These are phyloP conservation scores for Aspergillus intermedius DNA, from an alignment of 2,329 filamentous ascomycete species.

Conservation along the genomic window DNA sequence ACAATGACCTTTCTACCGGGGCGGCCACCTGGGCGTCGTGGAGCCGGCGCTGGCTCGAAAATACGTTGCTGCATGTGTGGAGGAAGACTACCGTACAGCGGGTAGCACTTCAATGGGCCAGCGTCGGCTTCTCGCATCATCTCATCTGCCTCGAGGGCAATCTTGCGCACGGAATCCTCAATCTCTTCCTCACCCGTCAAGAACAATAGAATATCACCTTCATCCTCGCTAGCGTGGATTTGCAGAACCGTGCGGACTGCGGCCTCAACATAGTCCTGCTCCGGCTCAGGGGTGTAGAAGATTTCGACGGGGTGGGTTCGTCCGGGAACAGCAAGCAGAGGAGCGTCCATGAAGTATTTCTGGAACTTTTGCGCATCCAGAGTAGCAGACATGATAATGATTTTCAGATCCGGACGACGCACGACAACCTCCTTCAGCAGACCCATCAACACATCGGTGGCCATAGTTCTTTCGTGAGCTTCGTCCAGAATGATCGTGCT, in stretches of 20 bases:
- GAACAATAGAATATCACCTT: constrained; percentile 91
- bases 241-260: constrained; percentile 91
- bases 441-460: constrained; percentile 96
- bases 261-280: constrained; percentile 94
- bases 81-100: constrained; percentile 87
- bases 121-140: constrained; percentile 85
- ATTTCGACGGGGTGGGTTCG: constrained; percentile 96
- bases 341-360: constrained; percentile 91
- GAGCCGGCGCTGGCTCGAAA: constrained; percentile 77
- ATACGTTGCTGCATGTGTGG: constrained; percentile 91
- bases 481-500: constrained; percentile 98
- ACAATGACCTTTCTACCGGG: constrained; percentile 93
- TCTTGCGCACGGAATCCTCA: constrained; percentile 90
- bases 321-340: constrained; percentile 86
- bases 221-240: constrained; percentile 86
- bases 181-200: constrained; percentile 98
- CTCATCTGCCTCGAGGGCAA: constrained; percentile 82
- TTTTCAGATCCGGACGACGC: constrained; percentile 83
- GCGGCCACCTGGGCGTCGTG: constrained; percentile 66
- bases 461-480: constrained; percentile 93
- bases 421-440: constrained; percentile 82
- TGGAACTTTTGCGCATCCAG: constrained; percentile 98
- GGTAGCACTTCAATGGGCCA: constrained; percentile 83
- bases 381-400: constrained; percentile 98
- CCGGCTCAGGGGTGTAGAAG: constrained; percentile 94